phyloP scores from a whole-genome alignment of 768 basidiomycete species.

The Polyporus arcularius region DNA sequence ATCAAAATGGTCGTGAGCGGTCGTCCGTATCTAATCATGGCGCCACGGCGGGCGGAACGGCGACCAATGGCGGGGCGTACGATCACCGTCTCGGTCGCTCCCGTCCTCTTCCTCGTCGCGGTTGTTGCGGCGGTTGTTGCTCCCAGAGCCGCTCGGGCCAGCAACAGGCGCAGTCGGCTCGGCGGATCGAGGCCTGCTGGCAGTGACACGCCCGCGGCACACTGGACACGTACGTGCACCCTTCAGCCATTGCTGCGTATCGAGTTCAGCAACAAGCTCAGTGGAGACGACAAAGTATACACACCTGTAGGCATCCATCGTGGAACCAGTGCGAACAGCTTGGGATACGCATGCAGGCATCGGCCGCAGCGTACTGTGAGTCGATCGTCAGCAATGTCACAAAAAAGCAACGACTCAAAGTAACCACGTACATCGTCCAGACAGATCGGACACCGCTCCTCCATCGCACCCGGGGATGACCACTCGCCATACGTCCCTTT shows the following conservation, averaged over 20 bases:
- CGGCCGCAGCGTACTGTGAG: constrained; percentile 61
- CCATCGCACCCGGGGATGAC: constrained; percentile 58
- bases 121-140: background rate
- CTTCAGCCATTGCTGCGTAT: constrained; percentile 73
- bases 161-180: constrained; percentile 2
- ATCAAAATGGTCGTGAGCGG: no score
- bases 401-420: background rate
- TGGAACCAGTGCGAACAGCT: constrained; percentile 84
- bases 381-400: constrained; percentile 1
- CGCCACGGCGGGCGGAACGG: constrained; percentile 1
- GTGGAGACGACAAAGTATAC: constrained; percentile 17
- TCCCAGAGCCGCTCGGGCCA: constrained; percentile 6
- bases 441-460: constrained; percentile 81
- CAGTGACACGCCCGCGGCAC: constrained; percentile 62
- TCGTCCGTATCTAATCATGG: background rate
- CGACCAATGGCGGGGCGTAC: background rate
- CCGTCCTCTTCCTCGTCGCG: background rate
- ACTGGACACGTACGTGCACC: constrained; percentile 79
- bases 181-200: background rate
- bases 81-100: background rate
- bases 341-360: constrained; percentile 62
- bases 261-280: constrained; percentile 7
- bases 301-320: constrained; percentile 72
- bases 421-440: constrained; percentile 69
- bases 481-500: constrained; percentile 68